Evolutionary conservation across 441 rosid species (phyloP).

Genomic region (Breynia disticha): DNA sequence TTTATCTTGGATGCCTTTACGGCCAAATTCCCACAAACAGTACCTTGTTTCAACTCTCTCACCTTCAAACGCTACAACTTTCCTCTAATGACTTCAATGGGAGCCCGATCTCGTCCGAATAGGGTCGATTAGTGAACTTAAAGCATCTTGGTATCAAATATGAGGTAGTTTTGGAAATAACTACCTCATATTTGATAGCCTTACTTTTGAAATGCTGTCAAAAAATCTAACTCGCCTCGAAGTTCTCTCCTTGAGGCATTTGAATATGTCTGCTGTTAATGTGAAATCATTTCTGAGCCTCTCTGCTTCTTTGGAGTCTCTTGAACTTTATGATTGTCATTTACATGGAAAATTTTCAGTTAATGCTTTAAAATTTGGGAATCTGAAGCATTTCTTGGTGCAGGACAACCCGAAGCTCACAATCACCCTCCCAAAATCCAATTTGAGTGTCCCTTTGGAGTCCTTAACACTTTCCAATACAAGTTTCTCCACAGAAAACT

Average conservation of each 20-base stretch:
- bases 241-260: background rate
- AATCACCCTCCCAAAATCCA: constrained; percentile 11
- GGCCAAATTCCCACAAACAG: background rate
- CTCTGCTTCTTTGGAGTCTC: background rate
- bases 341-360: constrained; percentile 18
- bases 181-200: background rate
- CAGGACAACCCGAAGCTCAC: background rate
- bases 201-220: background rate
- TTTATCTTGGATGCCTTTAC: constrained; percentile 20
- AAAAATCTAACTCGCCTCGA: background rate
- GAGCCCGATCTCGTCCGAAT: background rate
- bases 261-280: background rate
- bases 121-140: background rate
- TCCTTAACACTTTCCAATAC: constrained; percentile 8
- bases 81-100: background rate
- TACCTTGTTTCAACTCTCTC: background rate
- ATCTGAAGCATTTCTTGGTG: constrained; percentile 9
- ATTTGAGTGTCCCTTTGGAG: constrained; percentile 17
- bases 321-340: background rate
- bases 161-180: too few relatives aligned
- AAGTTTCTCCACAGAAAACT: constrained; percentile 4
- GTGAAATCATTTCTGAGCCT: background rate
- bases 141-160: background rate
- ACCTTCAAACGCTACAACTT: background rate
- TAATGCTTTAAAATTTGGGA: constrained; percentile 13